Evolutionary conservation across 2,329 filamentous ascomycete genomes (phyloP).

Genomic region (Fusarium algeriense): DNA sequence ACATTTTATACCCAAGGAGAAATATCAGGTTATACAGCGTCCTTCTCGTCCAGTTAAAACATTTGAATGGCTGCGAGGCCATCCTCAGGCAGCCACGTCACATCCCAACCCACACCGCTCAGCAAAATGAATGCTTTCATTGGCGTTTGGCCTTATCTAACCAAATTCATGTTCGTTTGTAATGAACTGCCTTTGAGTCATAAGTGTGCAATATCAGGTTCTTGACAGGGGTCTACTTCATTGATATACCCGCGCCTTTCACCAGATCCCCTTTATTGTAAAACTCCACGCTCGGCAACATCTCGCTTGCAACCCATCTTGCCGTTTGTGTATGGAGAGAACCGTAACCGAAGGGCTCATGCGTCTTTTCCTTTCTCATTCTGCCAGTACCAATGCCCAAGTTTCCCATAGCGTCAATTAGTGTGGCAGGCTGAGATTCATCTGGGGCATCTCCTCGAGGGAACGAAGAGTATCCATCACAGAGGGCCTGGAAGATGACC

Average conservation of each 20-base stretch:
- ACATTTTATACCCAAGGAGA: neutral
- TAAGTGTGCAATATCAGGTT: neutral
- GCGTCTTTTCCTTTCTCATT: slow-evolving; percentile 58
- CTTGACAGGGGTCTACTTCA: slow-evolving; percentile 16
- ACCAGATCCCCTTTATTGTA: slow-evolving; percentile 64
- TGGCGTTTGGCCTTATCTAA: slow-evolving; percentile 1
- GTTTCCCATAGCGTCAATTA: slow-evolving; percentile 49
- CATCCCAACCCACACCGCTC: slow-evolving; percentile 19
- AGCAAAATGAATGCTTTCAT: neutral
- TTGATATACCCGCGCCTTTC: slow-evolving; percentile 56
- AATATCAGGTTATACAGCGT: neutral
- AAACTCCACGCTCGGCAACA: slow-evolving; percentile 64
- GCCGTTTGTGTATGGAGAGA: slow-evolving; percentile 70
- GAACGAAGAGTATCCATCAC: slow-evolving; percentile 64
- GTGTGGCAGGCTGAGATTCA: slow-evolving; percentile 26
- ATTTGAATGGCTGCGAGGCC: slow-evolving; percentile 14
- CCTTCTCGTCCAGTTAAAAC: slow-evolving; percentile 6
- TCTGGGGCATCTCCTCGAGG: slow-evolving; percentile 46
- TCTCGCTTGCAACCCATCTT: slow-evolving; percentile 67
- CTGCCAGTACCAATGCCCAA: slow-evolving; percentile 46
- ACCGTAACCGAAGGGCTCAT: slow-evolving; percentile 67
- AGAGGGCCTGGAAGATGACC: slow-evolving; percentile 70
- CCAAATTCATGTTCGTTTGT: neutral
- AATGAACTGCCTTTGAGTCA: slow-evolving; percentile 3
- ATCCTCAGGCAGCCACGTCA: slow-evolving; percentile 28